Conservation (phyloP, 805 yeast species). For the Komagataella populi region DNA sequence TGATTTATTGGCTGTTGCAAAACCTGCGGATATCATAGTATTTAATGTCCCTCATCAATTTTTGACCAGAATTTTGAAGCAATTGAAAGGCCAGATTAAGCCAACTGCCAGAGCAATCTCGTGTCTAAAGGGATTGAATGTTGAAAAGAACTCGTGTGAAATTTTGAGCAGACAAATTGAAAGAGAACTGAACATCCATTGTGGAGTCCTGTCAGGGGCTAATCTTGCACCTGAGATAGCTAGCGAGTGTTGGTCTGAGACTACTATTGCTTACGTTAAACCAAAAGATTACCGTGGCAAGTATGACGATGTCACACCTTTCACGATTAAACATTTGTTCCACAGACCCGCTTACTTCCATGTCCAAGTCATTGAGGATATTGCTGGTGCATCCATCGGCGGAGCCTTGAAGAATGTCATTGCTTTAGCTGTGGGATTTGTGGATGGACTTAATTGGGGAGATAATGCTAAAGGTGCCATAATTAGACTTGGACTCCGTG, state of each 20-base stretch:
- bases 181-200: constrained; percentile 69
- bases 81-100: constrained; percentile 63
- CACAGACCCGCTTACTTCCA: constrained; percentile 93
- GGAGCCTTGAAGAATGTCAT: constrained; percentile 96
- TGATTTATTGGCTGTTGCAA: constrained; percentile 59
- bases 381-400: constrained; percentile 90
- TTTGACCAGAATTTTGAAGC: constrained; percentile 60
- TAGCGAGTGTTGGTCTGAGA: constrained; percentile 90
- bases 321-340: constrained; percentile 67
- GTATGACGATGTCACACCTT: constrained; percentile 62
- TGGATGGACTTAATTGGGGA: constrained; percentile 98
- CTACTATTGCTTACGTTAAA: constrained; percentile 81
- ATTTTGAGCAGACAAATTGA: constrained; percentile 69
- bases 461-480: constrained; percentile 97
- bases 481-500: constrained; percentile 90
- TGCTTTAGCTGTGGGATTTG: constrained; percentile 94
- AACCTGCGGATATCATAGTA: constrained; percentile 73
- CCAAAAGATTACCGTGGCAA: constrained; percentile 59
- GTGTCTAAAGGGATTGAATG: constrained; percentile 92
- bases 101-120: constrained; percentile 77
- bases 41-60: constrained; percentile 98
- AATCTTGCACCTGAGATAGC: constrained; percentile 97
- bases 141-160: constrained; percentile 72
- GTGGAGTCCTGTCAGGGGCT: constrained; percentile 97
- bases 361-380: constrained; percentile 83